phyloP scores from a whole-genome alignment of 805 yeast genomes.

The Scheffersomyces spartinae region DNA sequence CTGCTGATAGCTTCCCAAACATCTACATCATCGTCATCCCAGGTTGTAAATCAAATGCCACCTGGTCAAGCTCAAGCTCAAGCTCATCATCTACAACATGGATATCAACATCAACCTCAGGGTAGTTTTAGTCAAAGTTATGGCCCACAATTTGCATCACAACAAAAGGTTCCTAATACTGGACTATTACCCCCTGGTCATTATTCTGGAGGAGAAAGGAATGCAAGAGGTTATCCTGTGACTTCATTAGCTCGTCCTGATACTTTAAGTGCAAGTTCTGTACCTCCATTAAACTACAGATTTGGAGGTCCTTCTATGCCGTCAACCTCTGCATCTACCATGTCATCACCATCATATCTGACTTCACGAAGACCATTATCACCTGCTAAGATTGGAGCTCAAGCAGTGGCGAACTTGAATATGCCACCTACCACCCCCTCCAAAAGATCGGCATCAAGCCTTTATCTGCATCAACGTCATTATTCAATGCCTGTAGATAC shows the following conservation, averaged over 20 bases:
- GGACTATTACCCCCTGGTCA: constrained; percentile 1
- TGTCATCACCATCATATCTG: constrained; percentile 3
- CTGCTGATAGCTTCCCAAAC: constrained; percentile 4
- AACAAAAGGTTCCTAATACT: constrained; percentile 3
- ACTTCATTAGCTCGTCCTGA: constrained; percentile 4
- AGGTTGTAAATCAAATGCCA: constrained; percentile 2
- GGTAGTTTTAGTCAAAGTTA: constrained; percentile 1
- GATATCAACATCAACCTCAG: constrained; percentile 2
- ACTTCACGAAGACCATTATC: constrained; percentile 35
- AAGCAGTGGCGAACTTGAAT: constrained; percentile 48
- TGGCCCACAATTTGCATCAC: constrained; percentile 2
- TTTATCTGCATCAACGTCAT: constrained; percentile 30
- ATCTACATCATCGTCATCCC: constrained; percentile 1
- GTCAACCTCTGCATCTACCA: constrained; percentile 4
- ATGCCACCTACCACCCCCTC: constrained; percentile 24
- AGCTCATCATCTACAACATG: constrained; percentile 6
- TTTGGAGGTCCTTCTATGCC: constrained; percentile 27
- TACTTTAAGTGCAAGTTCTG: constrained; percentile 15
- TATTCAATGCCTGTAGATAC: constrained; percentile 29
- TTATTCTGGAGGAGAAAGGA: background rate
- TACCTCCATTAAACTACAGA: constrained; percentile 22
- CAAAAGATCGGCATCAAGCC: too few species aligned
- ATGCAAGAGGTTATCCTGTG: background rate
- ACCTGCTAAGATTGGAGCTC: constrained; percentile 65
- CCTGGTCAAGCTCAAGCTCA: too few species aligned